Evolutionary conservation across 495 filamentous ascomycete species (phyloP).

Genomic region (Immersiella caudata): DNA sequence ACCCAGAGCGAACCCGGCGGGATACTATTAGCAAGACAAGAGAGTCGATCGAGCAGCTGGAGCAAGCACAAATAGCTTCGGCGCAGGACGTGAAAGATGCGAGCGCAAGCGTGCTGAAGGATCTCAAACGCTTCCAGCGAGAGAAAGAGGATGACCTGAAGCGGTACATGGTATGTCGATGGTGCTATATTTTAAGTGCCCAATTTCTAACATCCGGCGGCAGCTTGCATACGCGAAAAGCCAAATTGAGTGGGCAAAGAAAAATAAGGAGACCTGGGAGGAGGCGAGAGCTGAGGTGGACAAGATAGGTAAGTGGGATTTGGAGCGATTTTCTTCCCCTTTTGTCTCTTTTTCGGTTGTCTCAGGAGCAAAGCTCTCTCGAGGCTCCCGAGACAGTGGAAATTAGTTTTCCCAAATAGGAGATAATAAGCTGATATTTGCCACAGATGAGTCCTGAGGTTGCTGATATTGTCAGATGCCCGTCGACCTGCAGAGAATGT

Average conservation of each 20-base stretch:
- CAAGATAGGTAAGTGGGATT: too few relatives aligned
- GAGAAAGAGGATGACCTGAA: conserved; percentile 95
- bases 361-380: too few relatives aligned
- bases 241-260: conserved; percentile 98
- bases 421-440: too few relatives aligned
- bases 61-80: conserved; percentile 84
- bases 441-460: conserved; percentile 45
- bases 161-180: conserved; percentile 76
- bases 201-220: conserved; percentile 26
- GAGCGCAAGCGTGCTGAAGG: conserved; percentile 79
- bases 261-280: conserved; percentile 94
- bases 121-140: conserved; percentile 87
- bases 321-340: too few relatives aligned
- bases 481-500: neutral
- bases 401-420: too few relatives aligned
- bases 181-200: neutral
- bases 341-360: too few relatives aligned
- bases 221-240: conserved; percentile 91
- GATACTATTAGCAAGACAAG: conserved; percentile 95
- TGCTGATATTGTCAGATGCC: neutral
- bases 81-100: conserved; percentile 91
- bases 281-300: conserved; percentile 91
- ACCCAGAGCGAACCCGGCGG: conserved; percentile 87
- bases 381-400: too few relatives aligned
- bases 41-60: conserved; percentile 73